Evolutionary conservation across 169 alveolate species (phyloP).

Genomic region (Eimeria zaria): DNA sequence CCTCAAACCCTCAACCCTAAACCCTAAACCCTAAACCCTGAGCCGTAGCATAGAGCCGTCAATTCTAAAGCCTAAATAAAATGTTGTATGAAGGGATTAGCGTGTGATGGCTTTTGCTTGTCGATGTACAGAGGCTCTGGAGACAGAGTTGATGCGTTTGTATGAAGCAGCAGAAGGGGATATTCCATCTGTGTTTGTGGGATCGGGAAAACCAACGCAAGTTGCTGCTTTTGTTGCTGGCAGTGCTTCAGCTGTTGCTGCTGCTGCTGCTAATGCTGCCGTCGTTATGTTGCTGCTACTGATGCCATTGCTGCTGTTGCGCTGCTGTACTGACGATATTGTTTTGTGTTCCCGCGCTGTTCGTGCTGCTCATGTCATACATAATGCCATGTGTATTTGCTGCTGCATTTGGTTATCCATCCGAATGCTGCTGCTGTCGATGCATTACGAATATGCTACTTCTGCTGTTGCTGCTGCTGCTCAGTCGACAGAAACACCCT

Average conservation of each 20-base stretch:
- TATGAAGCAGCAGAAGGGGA: constrained; percentile 44
- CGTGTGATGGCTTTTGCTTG: not conserved
- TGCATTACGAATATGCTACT: not conserved
- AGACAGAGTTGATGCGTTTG: not conserved
- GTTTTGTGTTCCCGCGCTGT: too few relatives aligned
- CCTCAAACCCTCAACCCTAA: not conserved
- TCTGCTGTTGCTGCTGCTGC: constrained; percentile 26
- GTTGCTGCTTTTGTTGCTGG: constrained; percentile 44
- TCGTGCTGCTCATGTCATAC: too few relatives aligned
- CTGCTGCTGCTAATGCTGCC: not conserved
- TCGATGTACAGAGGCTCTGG: constrained; percentile 20
- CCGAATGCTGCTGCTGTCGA: not conserved
- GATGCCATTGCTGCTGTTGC: constrained; percentile 8
- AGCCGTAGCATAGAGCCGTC: too few relatives aligned
- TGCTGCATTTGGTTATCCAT: too few relatives aligned
- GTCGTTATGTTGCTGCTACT: not conserved
- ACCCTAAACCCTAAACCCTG: not conserved
- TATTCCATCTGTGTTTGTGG: constrained; percentile 5
- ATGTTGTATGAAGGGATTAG: not conserved
- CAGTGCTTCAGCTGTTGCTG: not conserved
- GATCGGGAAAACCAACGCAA: constrained; percentile 9
- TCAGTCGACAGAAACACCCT: constrained; percentile 55
- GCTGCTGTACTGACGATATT: not conserved
- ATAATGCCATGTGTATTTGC: too few relatives aligned
- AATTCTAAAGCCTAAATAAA: not conserved